A percentile compares a stretch with the other conserved stretches of the same genome.
Evolutionary conservation across 2,329 filamentous ascomycete genomes (phyloP).

Genomic region (Dichotomopilus funicola): DNA sequence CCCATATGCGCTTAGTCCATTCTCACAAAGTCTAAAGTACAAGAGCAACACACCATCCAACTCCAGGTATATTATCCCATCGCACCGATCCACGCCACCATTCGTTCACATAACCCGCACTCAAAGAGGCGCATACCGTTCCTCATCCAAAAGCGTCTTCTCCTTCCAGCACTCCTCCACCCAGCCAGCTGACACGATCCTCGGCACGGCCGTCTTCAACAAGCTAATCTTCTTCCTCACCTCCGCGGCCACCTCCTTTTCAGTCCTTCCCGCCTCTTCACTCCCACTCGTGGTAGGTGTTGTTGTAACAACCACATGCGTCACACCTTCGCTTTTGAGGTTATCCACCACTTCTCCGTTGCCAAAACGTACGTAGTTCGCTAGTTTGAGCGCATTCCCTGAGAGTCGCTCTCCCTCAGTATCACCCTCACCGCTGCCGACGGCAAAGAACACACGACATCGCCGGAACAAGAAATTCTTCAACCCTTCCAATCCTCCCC

Average conservation of each 20-base stretch:
- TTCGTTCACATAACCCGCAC: neutral
- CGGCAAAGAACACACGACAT: constrained; percentile 37
- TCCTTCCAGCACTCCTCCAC: constrained; percentile 74
- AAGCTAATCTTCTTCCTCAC: constrained; percentile 42
- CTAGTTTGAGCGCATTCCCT: constrained; percentile 35
- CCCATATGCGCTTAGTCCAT: too few relatives aligned
- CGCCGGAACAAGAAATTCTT: constrained; percentile 48
- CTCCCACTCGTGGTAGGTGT: constrained; percentile 26
- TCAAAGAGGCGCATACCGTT: constrained; percentile 31
- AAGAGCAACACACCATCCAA: neutral
- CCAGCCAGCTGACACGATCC: constrained; percentile 67
- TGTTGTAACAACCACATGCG: constrained; percentile 63
- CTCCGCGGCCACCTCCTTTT: constrained; percentile 34
- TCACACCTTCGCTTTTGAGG: constrained; percentile 49
- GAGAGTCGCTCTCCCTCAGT: constrained; percentile 20
- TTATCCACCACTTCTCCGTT: constrained; percentile 52
- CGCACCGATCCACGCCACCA: neutral
- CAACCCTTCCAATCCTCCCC: constrained; percentile 39
- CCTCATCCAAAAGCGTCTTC: constrained; percentile 73
- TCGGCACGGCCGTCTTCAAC: constrained; percentile 47
- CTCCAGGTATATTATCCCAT: neutral
- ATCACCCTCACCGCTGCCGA: constrained; percentile 26
- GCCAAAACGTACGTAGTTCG: constrained; percentile 60
- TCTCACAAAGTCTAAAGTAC: too few relatives aligned
- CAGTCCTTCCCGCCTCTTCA: constrained; percentile 29